These are phyloP conservation scores for Chaetomiaceae sp. DNA, from an alignment of 2,329 filamentous ascomycete species.

Conservation along the genomic window DNA sequence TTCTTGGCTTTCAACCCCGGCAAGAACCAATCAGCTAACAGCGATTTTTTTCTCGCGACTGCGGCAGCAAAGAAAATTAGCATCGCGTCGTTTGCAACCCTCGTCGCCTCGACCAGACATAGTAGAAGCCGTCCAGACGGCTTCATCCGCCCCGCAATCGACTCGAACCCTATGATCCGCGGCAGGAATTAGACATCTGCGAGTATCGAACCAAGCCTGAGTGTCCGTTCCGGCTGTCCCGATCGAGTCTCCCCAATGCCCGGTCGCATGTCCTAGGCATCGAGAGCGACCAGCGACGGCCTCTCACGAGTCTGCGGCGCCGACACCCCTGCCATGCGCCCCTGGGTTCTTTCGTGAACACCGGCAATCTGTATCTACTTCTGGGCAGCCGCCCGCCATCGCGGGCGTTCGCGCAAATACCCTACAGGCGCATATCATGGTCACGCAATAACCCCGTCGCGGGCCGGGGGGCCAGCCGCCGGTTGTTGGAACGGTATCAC, in stretches of 20 bases:
- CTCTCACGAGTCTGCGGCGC: slow-evolving; percentile 17
- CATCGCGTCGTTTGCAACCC: neutral
- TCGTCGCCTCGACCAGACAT: neutral
- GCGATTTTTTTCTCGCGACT: slow-evolving; percentile 4
- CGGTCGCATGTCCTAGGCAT: slow-evolving; percentile 17
- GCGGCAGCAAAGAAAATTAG: slow-evolving; percentile 12
- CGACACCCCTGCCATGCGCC: slow-evolving; percentile 27
- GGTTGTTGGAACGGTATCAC: slow-evolving; percentile 18
- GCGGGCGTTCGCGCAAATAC: slow-evolving; percentile 42
- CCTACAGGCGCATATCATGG: slow-evolving; percentile 37
- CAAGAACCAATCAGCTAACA: slow-evolving; percentile 8
- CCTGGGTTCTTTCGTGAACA: slow-evolving; percentile 27
- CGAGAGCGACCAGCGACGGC: slow-evolving; percentile 19
- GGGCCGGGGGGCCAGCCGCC: slow-evolving; percentile 40
- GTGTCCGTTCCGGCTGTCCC: neutral
- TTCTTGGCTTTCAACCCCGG: neutral
- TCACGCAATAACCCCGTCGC: slow-evolving; percentile 35
- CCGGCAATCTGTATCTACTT: slow-evolving; percentile 42
- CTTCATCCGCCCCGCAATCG: neutral
- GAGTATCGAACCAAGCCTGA: neutral
- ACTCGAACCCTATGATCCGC: neutral
- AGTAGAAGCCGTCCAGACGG: neutral
- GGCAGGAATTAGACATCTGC: neutral
- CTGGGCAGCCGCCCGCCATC: slow-evolving; percentile 36
- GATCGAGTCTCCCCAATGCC: slow-evolving; percentile 16